A percentile compares a stretch with the other conserved stretches of the same genome.
Conservation (phyloP, 257 asterid genomes). For the Penstemon davidsonii region DNA sequence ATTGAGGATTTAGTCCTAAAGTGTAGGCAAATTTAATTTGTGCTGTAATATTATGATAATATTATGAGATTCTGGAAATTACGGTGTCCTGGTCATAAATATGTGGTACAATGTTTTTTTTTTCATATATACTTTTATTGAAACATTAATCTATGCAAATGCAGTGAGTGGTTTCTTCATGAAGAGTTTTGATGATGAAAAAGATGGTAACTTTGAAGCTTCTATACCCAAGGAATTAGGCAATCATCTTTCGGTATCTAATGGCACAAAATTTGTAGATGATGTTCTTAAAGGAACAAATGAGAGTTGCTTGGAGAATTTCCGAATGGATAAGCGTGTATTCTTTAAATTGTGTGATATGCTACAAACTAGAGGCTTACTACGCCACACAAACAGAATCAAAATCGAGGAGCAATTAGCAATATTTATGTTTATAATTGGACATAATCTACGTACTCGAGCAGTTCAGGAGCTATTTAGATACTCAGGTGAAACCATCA, state of each 20-base stretch:
- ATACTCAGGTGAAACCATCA: slow-evolving; percentile 53
- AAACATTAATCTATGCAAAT: slow-evolving; percentile 13
- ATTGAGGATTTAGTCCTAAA: no score
- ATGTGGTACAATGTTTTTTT: background rate
- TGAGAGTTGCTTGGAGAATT: slow-evolving; percentile 43
- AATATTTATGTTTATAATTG: slow-evolving; percentile 49
- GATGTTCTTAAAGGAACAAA: slow-evolving; percentile 42
- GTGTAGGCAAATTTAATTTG: no score
- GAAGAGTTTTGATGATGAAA: slow-evolving; percentile 46
- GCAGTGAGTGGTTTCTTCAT: slow-evolving; percentile 30
- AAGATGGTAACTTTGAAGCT: slow-evolving; percentile 25
- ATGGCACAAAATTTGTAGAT: slow-evolving; percentile 39
- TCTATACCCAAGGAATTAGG: slow-evolving; percentile 30
- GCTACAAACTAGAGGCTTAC: slow-evolving; percentile 39
- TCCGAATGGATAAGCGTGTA: slow-evolving; percentile 45
- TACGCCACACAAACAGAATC: slow-evolving; percentile 47
- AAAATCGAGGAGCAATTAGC: slow-evolving; percentile 52
- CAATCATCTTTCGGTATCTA: slow-evolving; percentile 21
- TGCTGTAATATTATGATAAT: no score
- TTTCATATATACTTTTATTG: background rate
- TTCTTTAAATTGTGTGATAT: slow-evolving; percentile 43
- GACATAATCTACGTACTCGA: slow-evolving; percentile 49
- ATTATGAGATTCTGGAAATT: no score
- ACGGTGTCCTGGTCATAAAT: background rate
- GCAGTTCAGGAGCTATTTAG: slow-evolving; percentile 52